Evolutionary conservation across 108 stramenopile species (phyloP).

Genomic region (Skeletonema potamos): DNA sequence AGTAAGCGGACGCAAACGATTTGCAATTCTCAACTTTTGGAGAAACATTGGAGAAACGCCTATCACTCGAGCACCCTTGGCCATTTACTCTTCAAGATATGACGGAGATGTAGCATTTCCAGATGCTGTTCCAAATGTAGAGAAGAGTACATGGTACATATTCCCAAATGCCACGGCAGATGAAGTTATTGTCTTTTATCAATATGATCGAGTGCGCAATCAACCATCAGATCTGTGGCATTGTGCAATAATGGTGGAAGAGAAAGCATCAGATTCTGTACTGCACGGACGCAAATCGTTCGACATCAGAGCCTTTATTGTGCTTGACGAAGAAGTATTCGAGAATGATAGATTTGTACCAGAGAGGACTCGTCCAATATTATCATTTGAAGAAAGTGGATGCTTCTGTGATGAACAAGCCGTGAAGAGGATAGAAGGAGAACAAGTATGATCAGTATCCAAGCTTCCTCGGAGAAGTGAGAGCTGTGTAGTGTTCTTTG

Average conservation of each 20-base stretch:
- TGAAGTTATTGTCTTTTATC: slow-evolving; percentile 56
- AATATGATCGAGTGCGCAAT: slow-evolving; percentile 49
- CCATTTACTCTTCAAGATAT: slow-evolving; percentile 44
- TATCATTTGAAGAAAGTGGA: slow-evolving; percentile 55
- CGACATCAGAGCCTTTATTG: slow-evolving; percentile 53
- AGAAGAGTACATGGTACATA: slow-evolving; percentile 50
- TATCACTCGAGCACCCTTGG: slow-evolving; percentile 45
- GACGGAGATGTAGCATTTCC: slow-evolving; percentile 39
- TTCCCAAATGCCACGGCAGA: slow-evolving; percentile 46
- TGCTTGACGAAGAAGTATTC: slow-evolving; percentile 51
- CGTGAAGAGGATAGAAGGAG: slow-evolving; percentile 8
- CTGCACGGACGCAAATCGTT: slow-evolving; percentile 49
- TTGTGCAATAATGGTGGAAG: slow-evolving; percentile 30
- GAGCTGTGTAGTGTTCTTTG: too few species aligned
- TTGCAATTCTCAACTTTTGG: slow-evolving; percentile 59
- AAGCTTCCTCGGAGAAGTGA: too few species aligned
- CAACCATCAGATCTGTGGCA: slow-evolving; percentile 61
- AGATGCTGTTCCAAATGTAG: slow-evolving; percentile 21
- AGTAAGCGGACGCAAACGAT: slow-evolving; percentile 30
- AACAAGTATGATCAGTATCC: too few species aligned
- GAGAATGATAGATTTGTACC: slow-evolving; percentile 33
- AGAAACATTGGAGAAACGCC: slow-evolving; percentile 26
- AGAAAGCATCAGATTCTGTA: background rate
- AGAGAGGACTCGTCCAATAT: slow-evolving; percentile 28
- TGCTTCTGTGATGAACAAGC: slow-evolving; percentile 64